Evolutionary conservation across 495 filamentous ascomycete species (phyloP), one percentile per base, ranked within the genome.

Genomic region (Extremus antarcticus): DNA sequence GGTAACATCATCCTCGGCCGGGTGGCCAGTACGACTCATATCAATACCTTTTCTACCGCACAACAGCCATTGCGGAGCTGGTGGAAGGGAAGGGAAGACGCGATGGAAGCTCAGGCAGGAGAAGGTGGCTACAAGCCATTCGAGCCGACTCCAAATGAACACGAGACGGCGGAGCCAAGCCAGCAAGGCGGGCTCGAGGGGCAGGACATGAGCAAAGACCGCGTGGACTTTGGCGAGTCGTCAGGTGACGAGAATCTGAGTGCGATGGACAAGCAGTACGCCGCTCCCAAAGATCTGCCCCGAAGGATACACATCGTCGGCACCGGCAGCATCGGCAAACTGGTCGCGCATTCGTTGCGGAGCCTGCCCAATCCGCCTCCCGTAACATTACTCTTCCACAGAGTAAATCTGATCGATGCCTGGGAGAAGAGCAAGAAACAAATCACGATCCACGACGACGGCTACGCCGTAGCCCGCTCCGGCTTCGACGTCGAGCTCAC

Each of bases 321-420:
- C 8, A 50, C 76, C 17, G 81, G 80, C 43, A 81, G 74, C 62
- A 64, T 81, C 22, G 81, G 80, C 13, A 73, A 68, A 16, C 81
- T 85, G 48, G 71, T 83, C 48, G 80, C 80, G 11, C 80, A 84
- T 59, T 73, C 78, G 4, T 64, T 85, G 3, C 75, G 74, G 4
- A 71, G 74, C 25, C 69, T 81, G 32, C 70, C 73, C 23, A 73
- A 78, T 55, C 79, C 74, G n/a, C 81, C 80, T 22, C 78, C 80
- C 0, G 69, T 83, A 21, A 81, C 80, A 11, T 65, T 85, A 15
- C 63, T 83, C 9, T 63, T 83, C 56, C 76, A 78, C 55, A 63
- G 71, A 58, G 67, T 58, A 40, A 60, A 61, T 3, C 61, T 73
- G 2, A 51, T 74, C 1, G 58, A 72, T 32, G 65, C 70, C 16